These are phyloP conservation scores for Sphenostylis stenocarpa DNA, from an alignment of 306 rosid species.

Conservation along the genomic window DNA sequence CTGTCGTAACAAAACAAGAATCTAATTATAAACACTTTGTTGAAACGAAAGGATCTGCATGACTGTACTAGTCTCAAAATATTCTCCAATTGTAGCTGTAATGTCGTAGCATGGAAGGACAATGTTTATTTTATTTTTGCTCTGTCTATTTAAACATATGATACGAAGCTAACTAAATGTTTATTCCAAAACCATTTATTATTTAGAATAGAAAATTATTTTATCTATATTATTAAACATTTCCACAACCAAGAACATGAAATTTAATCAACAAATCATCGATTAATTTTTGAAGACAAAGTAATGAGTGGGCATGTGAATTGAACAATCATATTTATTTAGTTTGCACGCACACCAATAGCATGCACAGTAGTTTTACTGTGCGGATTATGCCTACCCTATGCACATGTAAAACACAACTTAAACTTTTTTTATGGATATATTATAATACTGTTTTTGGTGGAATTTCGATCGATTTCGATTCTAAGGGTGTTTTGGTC, in stretches of 20 bases:
- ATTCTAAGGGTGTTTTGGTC: too few species aligned
- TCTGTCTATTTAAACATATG: not conserved
- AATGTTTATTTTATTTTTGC: not conserved
- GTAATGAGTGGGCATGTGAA: conserved; percentile 24
- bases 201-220: not conserved
- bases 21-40: not conserved
- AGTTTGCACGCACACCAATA: not conserved
- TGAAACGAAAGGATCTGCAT: not conserved
- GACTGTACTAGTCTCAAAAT: not conserved
- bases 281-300: not conserved
- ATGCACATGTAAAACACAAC: not conserved
- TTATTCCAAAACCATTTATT: not conserved
- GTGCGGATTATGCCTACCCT: not conserved
- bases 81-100: conserved; percentile 25
- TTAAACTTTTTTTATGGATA: too few species aligned
- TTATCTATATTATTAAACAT: not conserved
- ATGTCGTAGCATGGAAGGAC: conserved; percentile 18
- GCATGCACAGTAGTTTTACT: not conserved
- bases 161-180: not conserved
- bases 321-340: too few species aligned
- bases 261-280: not conserved
- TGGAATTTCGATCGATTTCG: too few species aligned
- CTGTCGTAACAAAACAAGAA: not conserved
- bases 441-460: too few species aligned
- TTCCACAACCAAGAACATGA: not conserved